Evolutionary conservation across 176 grass and related monocot species (phyloP), one percentile per base, ranked within the genome.

Genomic region (Triticum dicoccoides): DNA sequence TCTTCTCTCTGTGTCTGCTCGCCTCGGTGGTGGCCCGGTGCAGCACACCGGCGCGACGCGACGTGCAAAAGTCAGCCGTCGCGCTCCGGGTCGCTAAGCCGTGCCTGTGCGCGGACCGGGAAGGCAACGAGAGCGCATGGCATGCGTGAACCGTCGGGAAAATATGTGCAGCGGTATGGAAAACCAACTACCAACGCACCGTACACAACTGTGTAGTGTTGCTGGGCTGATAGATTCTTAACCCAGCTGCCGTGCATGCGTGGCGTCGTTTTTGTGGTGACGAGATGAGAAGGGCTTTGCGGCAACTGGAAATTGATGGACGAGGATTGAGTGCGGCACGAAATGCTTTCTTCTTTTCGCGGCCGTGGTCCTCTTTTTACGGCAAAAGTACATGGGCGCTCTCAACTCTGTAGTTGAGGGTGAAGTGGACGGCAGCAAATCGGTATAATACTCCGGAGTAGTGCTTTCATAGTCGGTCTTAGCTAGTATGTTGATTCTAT

Each of bases 21-120:
- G 45, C 33, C 11, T 17, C 32, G 33, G 66, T 37, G 66, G 66
- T 70, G 67, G 67, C 14, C 35, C 35, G 37, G 82, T 35, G 25
- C n/a, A 3, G 44, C 11, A 1, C 44, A 47, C 44, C 44, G 44
- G 82, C 52, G 25, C n/a, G 42, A 75, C 58, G 78, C 17, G 29
- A 81, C 61, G 86, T 9, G 37, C 29, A 59, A 41, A 76, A 78
- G 79, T 69, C 86, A 83, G 35, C 80, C 64, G 73, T 78, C 80
- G 87, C 52, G 52, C 73, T 45, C 65, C 25, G 29, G 41, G 10
- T 18, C 1, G 11, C 8, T 33, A 8, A 17, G 12, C 25, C 3
- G 9, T 30, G 63, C 4, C 59, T 2, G 18, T 12, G 38, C 5
- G 27, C 34, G 5, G 27, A 35, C 10, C 20, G 52, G 38, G 25